These are phyloP conservation scores for Selenicereus undatus DNA, from an alignment of 148 eudicot genomes.

Conservation along the genomic window DNA sequence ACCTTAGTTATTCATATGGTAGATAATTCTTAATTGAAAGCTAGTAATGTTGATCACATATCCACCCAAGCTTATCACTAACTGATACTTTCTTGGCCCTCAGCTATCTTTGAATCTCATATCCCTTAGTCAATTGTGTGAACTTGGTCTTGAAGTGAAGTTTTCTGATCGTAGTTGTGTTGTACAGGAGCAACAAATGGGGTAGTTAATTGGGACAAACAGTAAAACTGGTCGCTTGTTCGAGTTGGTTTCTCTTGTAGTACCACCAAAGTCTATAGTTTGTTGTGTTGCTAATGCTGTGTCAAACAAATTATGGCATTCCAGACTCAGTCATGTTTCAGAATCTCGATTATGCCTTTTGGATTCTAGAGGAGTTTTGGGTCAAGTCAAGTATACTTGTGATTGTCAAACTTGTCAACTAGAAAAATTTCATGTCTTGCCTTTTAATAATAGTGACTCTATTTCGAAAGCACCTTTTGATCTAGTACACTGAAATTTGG, in stretches of 20 bases:
- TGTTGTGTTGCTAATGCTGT: not conserved
- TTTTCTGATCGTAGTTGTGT: not conserved
- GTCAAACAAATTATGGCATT: not conserved
- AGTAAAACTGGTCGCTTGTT: slow-evolving; percentile 3
- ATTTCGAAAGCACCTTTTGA: too few species aligned
- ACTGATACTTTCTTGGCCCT: too few species aligned
- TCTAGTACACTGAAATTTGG: too few species aligned
- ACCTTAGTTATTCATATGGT: too few species aligned
- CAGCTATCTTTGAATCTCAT: too few species aligned
- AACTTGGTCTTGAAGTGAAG: not conserved
- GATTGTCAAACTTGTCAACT: not conserved
- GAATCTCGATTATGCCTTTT: not conserved
- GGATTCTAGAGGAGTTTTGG: not conserved
- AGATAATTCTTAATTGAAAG: too few species aligned
- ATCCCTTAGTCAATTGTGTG: too few species aligned
- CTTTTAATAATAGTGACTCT: too few species aligned
- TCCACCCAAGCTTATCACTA: too few species aligned
- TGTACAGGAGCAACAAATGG: slow-evolving; percentile 1
- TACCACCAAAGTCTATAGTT: not conserved
- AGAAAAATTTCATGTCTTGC: too few species aligned
- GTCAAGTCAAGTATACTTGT: not conserved
- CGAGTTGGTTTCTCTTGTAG: not conserved
- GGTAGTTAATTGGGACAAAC: slow-evolving; percentile 2
- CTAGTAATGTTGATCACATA: too few species aligned
- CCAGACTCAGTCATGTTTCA: slow-evolving; percentile 4